Evolutionary conservation across 2,329 filamentous ascomycete species (phyloP).

Genomic region (Cercospora sp.): DNA sequence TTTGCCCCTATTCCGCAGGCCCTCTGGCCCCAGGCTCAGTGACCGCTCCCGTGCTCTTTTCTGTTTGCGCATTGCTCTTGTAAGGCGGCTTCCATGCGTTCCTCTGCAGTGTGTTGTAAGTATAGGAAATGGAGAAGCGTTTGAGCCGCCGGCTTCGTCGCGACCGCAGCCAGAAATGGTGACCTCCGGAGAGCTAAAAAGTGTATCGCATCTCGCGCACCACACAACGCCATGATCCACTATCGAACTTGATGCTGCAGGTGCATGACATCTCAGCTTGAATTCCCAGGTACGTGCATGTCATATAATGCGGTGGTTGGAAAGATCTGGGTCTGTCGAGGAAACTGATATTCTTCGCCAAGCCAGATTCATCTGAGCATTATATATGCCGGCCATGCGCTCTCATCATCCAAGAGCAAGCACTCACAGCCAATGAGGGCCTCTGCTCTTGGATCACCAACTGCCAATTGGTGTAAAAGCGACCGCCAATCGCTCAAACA

Average conservation of each 20-base stretch:
- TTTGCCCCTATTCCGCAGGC: neutral
- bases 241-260: neutral
- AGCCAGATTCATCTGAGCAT: neutral
- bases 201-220: neutral
- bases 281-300: neutral
- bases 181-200: neutral
- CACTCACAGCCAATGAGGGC: neutral
- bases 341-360: neutral
- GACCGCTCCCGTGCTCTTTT: neutral
- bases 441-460: neutral
- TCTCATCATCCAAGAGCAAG: neutral
- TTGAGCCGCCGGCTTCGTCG: neutral
- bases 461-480: neutral
- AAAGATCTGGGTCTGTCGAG: neutral
- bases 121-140: neutral
- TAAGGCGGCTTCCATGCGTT: neutral
- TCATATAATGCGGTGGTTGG: neutral
- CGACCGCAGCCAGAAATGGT: neutral
- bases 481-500: neutral
- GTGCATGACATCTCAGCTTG: neutral
- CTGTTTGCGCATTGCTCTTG: neutral
- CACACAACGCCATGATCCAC: constrained; percentile 2
- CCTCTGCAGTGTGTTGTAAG: neutral
- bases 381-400: neutral
- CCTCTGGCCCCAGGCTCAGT: neutral